These are phyloP conservation scores for Boletus huronensis DNA, from an alignment of 768 basidiomycete species.

Conservation along the genomic window DNA sequence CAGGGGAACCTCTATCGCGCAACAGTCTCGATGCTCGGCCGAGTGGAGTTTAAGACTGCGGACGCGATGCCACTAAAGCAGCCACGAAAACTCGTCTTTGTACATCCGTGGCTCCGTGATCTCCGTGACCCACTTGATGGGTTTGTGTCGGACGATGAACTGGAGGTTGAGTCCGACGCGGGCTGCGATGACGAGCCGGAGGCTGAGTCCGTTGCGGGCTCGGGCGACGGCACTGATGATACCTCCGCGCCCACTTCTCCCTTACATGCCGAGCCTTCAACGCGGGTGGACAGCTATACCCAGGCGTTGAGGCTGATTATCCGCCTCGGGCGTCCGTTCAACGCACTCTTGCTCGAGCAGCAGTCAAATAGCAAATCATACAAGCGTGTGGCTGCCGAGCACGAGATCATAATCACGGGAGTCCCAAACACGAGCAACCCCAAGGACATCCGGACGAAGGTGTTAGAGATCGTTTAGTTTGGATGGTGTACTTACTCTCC, in stretches of 20 bases:
- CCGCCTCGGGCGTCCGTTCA: background rate
- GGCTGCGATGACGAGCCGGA: background rate
- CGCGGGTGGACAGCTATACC: background rate
- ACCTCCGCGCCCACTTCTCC: background rate
- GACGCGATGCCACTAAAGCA: background rate
- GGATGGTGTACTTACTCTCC: background rate
- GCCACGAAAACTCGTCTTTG: background rate
- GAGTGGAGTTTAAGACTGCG: background rate
- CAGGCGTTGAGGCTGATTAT: slow-evolving; percentile 1
- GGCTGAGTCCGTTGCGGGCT: background rate
- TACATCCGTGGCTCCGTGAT: background rate
- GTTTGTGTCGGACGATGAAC: background rate
- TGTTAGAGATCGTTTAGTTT: background rate
- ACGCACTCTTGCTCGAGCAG: background rate
- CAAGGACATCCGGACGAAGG: background rate
- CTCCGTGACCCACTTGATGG: background rate
- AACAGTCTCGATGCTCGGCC: background rate
- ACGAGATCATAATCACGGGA: background rate
- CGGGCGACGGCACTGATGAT: no score
- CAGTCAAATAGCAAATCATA: background rate
- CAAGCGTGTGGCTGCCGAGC: background rate
- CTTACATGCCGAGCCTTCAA: background rate
- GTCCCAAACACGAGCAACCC: no score
- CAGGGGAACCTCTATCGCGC: background rate
- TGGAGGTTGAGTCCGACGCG: background rate